Conservation (phyloP, 345 rosid genomes). For the Linum lewisii region DNA sequence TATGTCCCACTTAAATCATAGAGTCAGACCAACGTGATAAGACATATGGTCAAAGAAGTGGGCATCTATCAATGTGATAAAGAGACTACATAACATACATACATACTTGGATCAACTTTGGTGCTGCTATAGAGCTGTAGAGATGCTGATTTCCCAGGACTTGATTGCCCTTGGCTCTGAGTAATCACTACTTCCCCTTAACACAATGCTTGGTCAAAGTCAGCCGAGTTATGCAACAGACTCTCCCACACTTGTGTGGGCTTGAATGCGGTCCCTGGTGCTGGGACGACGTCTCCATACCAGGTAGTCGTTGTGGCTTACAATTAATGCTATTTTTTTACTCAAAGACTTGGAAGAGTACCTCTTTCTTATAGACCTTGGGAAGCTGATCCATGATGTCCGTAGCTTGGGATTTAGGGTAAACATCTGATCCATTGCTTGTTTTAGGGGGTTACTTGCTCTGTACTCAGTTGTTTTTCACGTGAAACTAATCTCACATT, state of each 20-base stretch:
- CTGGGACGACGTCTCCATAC: background rate
- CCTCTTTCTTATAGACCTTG: background rate
- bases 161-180: conserved; percentile 29
- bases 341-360: background rate
- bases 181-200: conserved; percentile 28
- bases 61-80: too few relatives aligned
- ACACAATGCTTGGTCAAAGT: background rate
- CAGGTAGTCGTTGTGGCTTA: background rate
- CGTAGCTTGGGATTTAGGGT: conserved; percentile 19
- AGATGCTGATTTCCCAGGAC: conserved; percentile 41
- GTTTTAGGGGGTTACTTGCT: conserved; percentile 19
- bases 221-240: background rate
- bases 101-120: conserved; percentile 38
- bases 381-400: background rate
- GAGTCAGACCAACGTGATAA: too few relatives aligned
- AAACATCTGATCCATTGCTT: conserved; percentile 38
- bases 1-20: too few relatives aligned
- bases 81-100: background rate
- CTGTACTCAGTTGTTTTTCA: background rate
- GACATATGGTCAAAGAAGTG: too few relatives aligned
- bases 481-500: too few relatives aligned
- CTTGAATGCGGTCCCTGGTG: background rate
- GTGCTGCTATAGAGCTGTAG: conserved; percentile 36
- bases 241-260: conserved; percentile 3
- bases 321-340: background rate